Evolutionary conservation across 345 rosid species (phyloP).

Genomic region (Melaleuca alternifolia): DNA sequence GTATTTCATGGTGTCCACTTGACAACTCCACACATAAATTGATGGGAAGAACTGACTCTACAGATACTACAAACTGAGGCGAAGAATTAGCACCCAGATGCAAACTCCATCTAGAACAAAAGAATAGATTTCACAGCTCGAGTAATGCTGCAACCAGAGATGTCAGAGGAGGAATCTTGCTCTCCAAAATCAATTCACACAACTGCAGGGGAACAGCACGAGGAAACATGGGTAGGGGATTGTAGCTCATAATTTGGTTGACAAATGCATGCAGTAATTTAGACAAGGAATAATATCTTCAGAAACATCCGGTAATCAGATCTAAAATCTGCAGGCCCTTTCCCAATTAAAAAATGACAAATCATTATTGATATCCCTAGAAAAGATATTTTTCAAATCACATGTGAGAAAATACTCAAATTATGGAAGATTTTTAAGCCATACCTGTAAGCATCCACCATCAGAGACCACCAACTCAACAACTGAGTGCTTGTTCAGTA

Average conservation of each 20-base stretch:
- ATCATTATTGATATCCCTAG: neutral
- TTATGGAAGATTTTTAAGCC: neutral
- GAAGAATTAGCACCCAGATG: neutral
- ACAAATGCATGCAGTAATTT: neutral
- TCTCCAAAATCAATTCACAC: neutral
- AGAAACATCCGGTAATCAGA: neutral
- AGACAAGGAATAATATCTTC: neutral
- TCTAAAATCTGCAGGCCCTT: neutral
- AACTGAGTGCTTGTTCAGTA: constrained; percentile 73
- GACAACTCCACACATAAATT: neutral
- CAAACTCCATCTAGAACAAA: neutral
- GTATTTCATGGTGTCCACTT: neutral
- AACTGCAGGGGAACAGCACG: neutral
- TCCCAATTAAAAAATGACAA: neutral
- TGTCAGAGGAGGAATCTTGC: neutral
- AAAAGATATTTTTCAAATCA: neutral
- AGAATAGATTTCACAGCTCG: neutral
- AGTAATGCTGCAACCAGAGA: neutral
- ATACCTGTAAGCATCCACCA: constrained; percentile 95
- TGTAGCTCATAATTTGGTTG: neutral
- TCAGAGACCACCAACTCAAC: constrained; percentile 82
- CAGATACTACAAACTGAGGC: neutral
- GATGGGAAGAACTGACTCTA: neutral
- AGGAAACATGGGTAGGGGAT: neutral
- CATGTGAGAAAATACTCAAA: neutral